These are phyloP conservation scores for Talaromyces stipitatus DNA, from an alignment of 495 filamentous ascomycete genomes.

Conservation along the genomic window DNA sequence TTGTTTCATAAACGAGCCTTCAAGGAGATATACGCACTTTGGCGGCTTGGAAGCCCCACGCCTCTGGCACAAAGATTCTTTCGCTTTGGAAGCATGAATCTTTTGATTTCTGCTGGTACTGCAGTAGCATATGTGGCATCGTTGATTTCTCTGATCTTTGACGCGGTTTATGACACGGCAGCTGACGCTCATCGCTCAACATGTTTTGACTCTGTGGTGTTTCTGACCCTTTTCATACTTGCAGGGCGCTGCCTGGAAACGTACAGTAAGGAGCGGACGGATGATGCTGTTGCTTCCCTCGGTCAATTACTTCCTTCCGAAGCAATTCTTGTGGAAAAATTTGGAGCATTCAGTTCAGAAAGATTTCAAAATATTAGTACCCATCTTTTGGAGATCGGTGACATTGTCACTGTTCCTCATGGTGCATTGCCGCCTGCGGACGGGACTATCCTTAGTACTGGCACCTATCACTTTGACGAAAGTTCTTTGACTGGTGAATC, in stretches of 20 bases:
- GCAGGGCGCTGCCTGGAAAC: conserved; percentile 78
- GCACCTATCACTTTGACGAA: conserved; percentile 72
- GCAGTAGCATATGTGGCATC: conserved; percentile 83
- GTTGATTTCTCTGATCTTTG: conserved; percentile 66
- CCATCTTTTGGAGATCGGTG: conserved; percentile 76
- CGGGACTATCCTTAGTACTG: conserved; percentile 54
- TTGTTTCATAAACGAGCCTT: conserved; percentile 72
- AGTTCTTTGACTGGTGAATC: conserved; percentile 89
- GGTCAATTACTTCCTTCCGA: conserved; percentile 72
- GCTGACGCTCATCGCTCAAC: conserved; percentile 48
- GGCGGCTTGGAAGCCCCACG: conserved; percentile 67
- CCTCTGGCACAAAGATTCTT: conserved; percentile 77
- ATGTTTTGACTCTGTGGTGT: conserved; percentile 93
- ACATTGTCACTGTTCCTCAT: conserved; percentile 66
- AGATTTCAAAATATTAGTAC: conserved; percentile 42
- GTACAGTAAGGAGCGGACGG: conserved; percentile 87
- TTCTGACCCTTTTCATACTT: conserved; percentile 86
- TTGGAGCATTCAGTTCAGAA: background rate
- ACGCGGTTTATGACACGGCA: conserved; percentile 38
- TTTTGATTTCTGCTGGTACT: conserved; percentile 83
- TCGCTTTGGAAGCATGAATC: conserved; percentile 94
- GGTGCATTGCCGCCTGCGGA: conserved; percentile 83
- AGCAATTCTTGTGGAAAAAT: conserved; percentile 46
- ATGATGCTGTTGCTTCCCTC: conserved; percentile 76
- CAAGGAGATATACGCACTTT: conserved; percentile 75